Conservation (phyloP, 179 eudicot genomes). For the Heliamphora pulchella region DNA sequence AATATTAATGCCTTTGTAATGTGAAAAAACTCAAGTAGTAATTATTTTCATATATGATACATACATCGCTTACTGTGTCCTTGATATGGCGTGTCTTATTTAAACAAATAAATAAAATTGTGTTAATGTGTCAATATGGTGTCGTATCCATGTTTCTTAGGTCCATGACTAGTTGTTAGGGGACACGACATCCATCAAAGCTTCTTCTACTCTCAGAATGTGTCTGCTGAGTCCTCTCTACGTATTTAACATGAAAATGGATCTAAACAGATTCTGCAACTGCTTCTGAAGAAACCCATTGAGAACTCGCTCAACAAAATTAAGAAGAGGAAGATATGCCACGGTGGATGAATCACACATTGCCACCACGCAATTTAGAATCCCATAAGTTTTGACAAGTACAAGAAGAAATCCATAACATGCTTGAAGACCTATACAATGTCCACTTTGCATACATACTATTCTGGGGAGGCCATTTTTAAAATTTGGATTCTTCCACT, state of each 20-base stretch:
- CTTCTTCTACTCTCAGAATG: no score
- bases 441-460: slow-evolving; percentile 1
- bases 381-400: not conserved
- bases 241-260: not conserved
- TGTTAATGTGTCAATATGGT: no score
- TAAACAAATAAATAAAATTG: no score
- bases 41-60: no score
- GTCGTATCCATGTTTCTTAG: no score
- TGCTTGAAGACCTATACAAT: not conserved
- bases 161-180: no score
- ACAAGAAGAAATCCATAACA: not conserved
- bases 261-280: not conserved
- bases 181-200: no score
- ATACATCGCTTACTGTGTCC: no score
- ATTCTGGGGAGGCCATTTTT: not conserved
- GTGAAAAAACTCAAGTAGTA: no score
- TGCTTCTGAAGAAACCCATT: not conserved
- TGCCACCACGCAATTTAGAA: not conserved
- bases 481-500: not conserved
- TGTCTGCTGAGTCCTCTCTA: no score
- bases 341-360: not conserved
- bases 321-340: not conserved
- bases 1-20: no score
- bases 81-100: no score
- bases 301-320: not conserved